phyloP scores from a whole-genome alignment of 2,329 filamentous ascomycete genomes.

The Apiospora hydei region DNA sequence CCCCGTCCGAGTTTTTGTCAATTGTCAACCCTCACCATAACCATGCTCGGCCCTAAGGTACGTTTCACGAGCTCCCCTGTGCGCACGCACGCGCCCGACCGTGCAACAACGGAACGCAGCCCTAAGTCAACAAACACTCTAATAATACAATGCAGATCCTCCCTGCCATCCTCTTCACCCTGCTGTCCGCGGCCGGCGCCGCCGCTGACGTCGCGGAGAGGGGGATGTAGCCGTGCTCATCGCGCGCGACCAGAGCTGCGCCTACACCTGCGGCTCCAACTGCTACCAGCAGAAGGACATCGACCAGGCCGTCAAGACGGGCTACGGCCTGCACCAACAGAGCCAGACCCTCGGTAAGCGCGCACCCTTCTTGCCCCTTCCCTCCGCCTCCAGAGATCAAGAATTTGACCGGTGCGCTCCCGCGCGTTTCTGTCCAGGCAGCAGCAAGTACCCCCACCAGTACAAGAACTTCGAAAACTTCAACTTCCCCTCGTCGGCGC shows the following conservation, averaged over 20 bases:
- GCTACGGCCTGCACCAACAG: slow-evolving; percentile 41
- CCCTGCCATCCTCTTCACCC: slow-evolving; percentile 31
- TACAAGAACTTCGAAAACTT: slow-evolving; percentile 55
- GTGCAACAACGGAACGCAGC: not conserved
- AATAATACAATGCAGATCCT: slow-evolving; percentile 26
- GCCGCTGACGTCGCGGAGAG: slow-evolving; percentile 31
- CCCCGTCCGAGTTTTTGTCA: not conserved
- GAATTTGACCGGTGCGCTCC: slow-evolving; percentile 14
- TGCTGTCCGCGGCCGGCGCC: slow-evolving; percentile 33
- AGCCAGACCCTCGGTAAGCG: slow-evolving; percentile 37
- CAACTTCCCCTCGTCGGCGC: slow-evolving; percentile 45
- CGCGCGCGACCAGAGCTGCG: slow-evolving; percentile 37
- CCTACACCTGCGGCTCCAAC: slow-evolving; percentile 45
- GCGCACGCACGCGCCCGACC: slow-evolving; percentile 2
- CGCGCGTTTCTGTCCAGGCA: slow-evolving; percentile 32
- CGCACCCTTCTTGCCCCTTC: not conserved
- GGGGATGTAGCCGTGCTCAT: slow-evolving; percentile 27
- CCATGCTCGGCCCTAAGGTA: slow-evolving; percentile 35
- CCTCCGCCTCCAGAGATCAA: not conserved
- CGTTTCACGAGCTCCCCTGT: not conserved
- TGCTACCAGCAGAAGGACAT: slow-evolving; percentile 47
- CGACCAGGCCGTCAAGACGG: slow-evolving; percentile 43
- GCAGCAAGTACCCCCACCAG: slow-evolving; percentile 50
- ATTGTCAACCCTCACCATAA: not conserved
- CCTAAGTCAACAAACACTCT: not conserved